Conservation (phyloP, 2,329 filamentous ascomycete genomes). For the Didymella pomorum region DNA sequence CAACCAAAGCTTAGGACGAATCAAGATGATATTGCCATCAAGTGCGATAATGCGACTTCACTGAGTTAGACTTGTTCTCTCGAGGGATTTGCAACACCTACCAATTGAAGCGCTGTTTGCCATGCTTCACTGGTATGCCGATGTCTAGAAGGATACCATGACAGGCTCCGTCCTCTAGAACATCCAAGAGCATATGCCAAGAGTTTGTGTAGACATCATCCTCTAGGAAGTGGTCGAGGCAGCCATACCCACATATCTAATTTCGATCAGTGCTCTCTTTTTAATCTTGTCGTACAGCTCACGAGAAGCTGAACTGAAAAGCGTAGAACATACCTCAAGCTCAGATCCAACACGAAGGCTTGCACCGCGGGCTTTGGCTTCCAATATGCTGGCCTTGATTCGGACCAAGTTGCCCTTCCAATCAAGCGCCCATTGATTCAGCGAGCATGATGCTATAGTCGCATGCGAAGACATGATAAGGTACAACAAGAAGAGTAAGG, state of each 20-base stretch:
- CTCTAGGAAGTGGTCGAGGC: slow-evolving; percentile 65
- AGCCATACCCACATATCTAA: slow-evolving; percentile 3
- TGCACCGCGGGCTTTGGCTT: slow-evolving; percentile 58
- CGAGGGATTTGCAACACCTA: slow-evolving; percentile 35
- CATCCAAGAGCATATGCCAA: slow-evolving; percentile 45
- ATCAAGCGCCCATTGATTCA: slow-evolving; percentile 37
- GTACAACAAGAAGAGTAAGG: background rate
- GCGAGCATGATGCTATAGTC: slow-evolving; percentile 24
- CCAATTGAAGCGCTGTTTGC: background rate
- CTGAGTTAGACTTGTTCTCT: background rate
- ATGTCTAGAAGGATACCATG: slow-evolving; percentile 59
- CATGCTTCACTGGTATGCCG: slow-evolving; percentile 17
- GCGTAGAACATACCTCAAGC: background rate
- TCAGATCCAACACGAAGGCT: background rate
- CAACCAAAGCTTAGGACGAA: slow-evolving; percentile 75
- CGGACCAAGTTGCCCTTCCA: slow-evolving; percentile 66
- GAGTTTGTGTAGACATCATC: slow-evolving; percentile 11
- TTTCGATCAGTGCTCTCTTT: background rate
- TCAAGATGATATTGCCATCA: slow-evolving; percentile 73
- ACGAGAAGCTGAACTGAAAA: slow-evolving; percentile 26
- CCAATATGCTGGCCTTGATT: slow-evolving; percentile 68
- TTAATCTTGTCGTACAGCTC: too few relatives aligned
- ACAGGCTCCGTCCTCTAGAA: slow-evolving; percentile 66
- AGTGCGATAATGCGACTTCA: slow-evolving; percentile 56
- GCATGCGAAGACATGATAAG: background rate